Evolutionary conservation across 768 basidiomycete species (phyloP).

Genomic region (Tylopilus balloui): DNA sequence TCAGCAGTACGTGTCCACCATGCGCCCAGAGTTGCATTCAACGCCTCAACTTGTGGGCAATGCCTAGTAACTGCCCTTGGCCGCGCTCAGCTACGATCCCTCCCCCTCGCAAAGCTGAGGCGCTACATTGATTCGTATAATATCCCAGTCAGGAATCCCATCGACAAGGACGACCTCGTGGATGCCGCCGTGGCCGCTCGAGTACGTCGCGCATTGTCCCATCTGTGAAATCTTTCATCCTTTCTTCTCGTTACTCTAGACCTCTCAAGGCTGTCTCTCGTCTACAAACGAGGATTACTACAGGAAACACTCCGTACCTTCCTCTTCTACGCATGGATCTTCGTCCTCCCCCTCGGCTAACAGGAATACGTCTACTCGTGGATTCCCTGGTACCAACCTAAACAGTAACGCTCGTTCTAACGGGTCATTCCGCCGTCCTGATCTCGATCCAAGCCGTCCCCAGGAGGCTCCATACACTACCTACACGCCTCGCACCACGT

Average conservation of each 20-base stretch:
- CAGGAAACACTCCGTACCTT: constrained; percentile 29
- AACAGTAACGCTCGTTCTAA: constrained; percentile 23
- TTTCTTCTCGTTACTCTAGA: constrained; percentile 33
- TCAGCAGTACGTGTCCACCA: constrained; percentile 47
- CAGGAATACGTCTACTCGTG: constrained; percentile 16
- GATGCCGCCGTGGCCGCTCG: constrained; percentile 50
- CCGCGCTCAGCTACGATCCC: constrained; percentile 47
- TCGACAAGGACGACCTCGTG: constrained; percentile 79
- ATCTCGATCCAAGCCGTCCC: constrained; percentile 48
- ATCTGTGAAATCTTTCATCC: neutral
- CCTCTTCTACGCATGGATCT: constrained; percentile 6
- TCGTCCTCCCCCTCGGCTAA: constrained; percentile 14
- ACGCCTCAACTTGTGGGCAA: neutral
- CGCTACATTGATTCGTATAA: constrained; percentile 69
- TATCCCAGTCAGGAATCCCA: constrained; percentile 54
- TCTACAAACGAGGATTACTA: constrained; percentile 52
- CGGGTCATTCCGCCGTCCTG: constrained; percentile 54
- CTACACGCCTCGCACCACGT: constrained; percentile 15
- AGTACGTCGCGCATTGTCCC: constrained; percentile 39
- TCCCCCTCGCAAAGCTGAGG: constrained; percentile 60
- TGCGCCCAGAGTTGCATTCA: neutral
- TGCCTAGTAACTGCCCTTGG: constrained; percentile 65
- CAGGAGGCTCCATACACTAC: constrained; percentile 10
- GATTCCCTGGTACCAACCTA: constrained; percentile 1
- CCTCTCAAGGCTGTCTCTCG: constrained; percentile 57